Base-by-base conservation (phyloP, 805 yeast genomes). In the Kuraishia molischiana region DNA sequence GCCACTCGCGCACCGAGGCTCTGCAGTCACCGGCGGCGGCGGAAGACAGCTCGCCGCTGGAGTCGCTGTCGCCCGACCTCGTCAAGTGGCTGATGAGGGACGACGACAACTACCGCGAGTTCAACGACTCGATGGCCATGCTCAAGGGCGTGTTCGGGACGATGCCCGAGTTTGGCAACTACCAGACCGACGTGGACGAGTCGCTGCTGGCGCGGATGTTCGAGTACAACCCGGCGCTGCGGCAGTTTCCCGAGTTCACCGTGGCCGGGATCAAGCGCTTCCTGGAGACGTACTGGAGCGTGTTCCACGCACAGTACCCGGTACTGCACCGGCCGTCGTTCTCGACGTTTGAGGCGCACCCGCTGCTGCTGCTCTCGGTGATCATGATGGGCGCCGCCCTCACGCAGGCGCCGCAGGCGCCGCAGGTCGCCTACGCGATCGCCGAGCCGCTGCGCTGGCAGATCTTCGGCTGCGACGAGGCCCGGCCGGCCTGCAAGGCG, bases 291-390 rank as follows among this genome's bases (percentile, higher is more conserved):
- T 77, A 73, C 46, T 77, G 84, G 84, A 46, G 55, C 3, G 57
- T 67, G 21, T 77, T 64, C 53, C 85, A 69, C 53, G 68, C 75
- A 4, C 79, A 74, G 46, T 64, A 62, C 43, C 74, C 74, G 9
- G 57, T 70, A 17, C 40, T 69, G 28, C 75, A 69, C 42, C 61
- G 61, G 33, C 69, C 69, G 0, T 63, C 75, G 1, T 77, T 77
- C 44, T 61, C 65, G 32, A 72, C 83, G 0, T 56, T 59, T 26
- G 56, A 61, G 2, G 67, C 74, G 8, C 73, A 72, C 5, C 75
- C 77, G 0, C 60, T 77, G 15, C 53, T 79, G n/a, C 45, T 79
- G 9, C 51, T 76, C 3, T 51, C 78, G 4, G 71, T 79, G 77
- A 63, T 77, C 1, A 56, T 75, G 56, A 61, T 73, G 15, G 84